Evolutionary conservation across 2,329 filamentous ascomycete genomes (phyloP).

Genomic region (Drechslerella stenobrocha): DNA sequence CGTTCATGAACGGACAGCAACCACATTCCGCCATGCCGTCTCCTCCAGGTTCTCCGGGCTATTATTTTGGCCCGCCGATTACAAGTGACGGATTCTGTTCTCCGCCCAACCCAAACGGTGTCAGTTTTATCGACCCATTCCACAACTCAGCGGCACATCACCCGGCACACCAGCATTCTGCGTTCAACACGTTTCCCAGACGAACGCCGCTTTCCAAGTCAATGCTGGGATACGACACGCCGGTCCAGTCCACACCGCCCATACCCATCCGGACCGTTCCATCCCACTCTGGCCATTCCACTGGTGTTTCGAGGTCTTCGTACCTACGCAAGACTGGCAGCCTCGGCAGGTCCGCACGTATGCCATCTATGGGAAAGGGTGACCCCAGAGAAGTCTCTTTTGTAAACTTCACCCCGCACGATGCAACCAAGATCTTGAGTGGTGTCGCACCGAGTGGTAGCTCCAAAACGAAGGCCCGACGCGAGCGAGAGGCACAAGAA

Average conservation of each 20-base stretch:
- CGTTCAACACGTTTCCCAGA: constrained; percentile 48
- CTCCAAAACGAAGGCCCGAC: constrained; percentile 88
- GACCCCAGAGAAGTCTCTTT: constrained; percentile 62
- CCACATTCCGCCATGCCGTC: constrained; percentile 44
- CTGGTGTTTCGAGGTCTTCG: constrained; percentile 37
- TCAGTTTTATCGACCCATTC: constrained; percentile 46
- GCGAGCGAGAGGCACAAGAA: constrained; percentile 85
- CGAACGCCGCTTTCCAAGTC: constrained; percentile 36
- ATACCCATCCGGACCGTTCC: constrained; percentile 46
- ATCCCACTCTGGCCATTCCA: constrained; percentile 31
- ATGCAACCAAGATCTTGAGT: constrained; percentile 76
- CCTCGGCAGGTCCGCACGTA: constrained; percentile 48
- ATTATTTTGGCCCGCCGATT: constrained; percentile 37
- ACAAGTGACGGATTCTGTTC: constrained; percentile 36
- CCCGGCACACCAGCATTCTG: constrained; percentile 26
- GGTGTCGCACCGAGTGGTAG: constrained; percentile 90
- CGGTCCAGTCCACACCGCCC: constrained; percentile 32
- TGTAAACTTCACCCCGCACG: constrained; percentile 84
- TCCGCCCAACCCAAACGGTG: constrained; percentile 25
- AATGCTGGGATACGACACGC: constrained; percentile 42
- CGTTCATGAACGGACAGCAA: constrained; percentile 33
- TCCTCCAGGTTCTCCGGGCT: constrained; percentile 40
- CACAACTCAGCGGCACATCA: constrained; percentile 47
- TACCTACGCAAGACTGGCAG: constrained; percentile 43
- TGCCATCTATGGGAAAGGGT: constrained; percentile 38